Percentiles rank a stretch among this genome's conserved stretches.
Evolutionary conservation across 768 basidiomycete genomes (phyloP).

Genomic region (Lactarius akahatsu): DNA sequence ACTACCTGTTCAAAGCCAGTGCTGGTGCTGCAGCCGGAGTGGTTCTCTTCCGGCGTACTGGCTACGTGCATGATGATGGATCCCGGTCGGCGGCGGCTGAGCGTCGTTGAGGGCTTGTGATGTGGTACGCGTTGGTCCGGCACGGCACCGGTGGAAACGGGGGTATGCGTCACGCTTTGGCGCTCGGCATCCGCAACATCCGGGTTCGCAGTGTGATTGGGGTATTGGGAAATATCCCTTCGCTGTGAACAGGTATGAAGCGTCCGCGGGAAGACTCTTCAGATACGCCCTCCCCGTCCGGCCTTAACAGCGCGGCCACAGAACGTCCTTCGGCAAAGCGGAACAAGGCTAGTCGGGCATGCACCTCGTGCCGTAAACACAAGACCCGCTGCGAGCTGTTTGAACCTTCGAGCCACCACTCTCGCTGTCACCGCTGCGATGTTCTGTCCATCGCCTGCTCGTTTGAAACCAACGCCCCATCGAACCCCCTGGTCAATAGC

Average conservation of each 20-base stretch:
- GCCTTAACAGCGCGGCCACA: neutral
- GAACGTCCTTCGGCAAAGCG: slow-evolving; percentile 22
- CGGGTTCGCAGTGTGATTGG: neutral
- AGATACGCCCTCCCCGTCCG: slow-evolving; percentile 3
- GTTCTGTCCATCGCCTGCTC: slow-evolving; percentile 49
- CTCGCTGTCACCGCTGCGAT: slow-evolving; percentile 51
- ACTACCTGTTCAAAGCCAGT: slow-evolving; percentile 7
- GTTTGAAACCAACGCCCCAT: slow-evolving; percentile 40
- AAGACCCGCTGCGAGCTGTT: slow-evolving; percentile 53
- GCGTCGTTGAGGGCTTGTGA: neutral
- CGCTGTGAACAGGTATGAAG: slow-evolving; percentile 17
- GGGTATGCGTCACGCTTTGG: no score
- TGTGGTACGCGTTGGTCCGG: neutral
- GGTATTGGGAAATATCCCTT: neutral
- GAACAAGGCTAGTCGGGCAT: slow-evolving; percentile 36
- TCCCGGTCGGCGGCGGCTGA: neutral
- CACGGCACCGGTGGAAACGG: neutral
- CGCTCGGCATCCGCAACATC: neutral
- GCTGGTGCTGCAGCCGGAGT: neutral
- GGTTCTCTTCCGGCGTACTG: neutral
- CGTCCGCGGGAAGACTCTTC: slow-evolving; percentile 10
- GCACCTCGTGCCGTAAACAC: slow-evolving; percentile 46
- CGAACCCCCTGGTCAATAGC: slow-evolving; percentile 31
- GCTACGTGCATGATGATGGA: slow-evolving; percentile 1
- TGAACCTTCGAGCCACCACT: slow-evolving; percentile 36